phyloP scores from a whole-genome alignment of 768 basidiomycete species.

The Cystoderma amianthinum region DNA sequence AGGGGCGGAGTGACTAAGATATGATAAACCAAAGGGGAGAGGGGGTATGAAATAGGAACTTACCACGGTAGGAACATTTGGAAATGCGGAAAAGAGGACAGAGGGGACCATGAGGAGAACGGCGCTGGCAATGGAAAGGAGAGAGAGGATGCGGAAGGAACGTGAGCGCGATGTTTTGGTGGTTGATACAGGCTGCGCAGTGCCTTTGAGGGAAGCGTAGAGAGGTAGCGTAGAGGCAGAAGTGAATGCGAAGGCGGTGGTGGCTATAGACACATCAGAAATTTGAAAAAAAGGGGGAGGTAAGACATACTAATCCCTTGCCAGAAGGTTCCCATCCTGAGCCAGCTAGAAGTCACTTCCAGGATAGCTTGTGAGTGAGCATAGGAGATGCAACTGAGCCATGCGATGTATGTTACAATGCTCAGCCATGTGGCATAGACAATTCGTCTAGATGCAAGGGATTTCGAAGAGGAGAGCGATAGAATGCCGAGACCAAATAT shows the following conservation, averaged over 20 bases:
- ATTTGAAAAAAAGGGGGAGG: not conserved
- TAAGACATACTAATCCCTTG: slow-evolving; percentile 51
- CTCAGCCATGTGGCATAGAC: slow-evolving; percentile 56
- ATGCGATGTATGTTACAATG: slow-evolving; percentile 49
- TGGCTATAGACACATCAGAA: slow-evolving; percentile 28
- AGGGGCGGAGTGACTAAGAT: not conserved
- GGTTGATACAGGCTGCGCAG: slow-evolving; percentile 26
- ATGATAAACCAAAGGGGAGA: not conserved
- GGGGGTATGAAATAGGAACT: not conserved
- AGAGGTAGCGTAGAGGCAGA: slow-evolving; percentile 60
- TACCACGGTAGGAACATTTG: slow-evolving; percentile 29
- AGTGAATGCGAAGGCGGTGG: slow-evolving; percentile 58
- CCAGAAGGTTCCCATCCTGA: slow-evolving; percentile 48
- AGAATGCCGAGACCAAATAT: slow-evolving; percentile 34
- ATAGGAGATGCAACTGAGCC: slow-evolving; percentile 49
- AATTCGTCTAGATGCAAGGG: slow-evolving; percentile 46
- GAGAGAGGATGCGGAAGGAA: slow-evolving; percentile 55
- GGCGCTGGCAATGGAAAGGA: slow-evolving; percentile 40
- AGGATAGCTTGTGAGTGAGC: slow-evolving; percentile 42
- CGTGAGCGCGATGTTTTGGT: slow-evolving; percentile 39
- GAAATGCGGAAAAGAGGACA: slow-evolving; percentile 42
- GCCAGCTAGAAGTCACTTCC: slow-evolving; percentile 24
- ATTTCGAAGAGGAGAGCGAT: slow-evolving; percentile 47
- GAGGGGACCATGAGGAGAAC: slow-evolving; percentile 49
- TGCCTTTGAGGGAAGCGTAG: slow-evolving; percentile 51